Evolutionary conservation across 2,329 filamentous ascomycete species (phyloP).

Genomic region (Cladosporium sp.): DNA sequence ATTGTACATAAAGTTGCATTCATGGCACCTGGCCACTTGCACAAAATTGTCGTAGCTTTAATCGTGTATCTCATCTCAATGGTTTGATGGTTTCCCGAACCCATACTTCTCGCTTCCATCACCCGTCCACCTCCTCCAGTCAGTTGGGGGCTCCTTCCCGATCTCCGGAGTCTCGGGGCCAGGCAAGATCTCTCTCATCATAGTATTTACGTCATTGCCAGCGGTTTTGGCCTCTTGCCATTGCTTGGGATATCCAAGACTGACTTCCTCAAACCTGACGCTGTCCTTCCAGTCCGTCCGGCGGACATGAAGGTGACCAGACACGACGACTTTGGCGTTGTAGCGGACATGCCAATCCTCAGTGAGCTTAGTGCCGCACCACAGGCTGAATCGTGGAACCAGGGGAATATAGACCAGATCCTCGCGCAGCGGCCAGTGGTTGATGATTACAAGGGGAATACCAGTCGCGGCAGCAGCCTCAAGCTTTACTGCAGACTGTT

Average conservation of each 20-base stretch:
- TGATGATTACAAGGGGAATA: constrained; percentile 44
- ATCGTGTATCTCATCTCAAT: constrained; percentile 10
- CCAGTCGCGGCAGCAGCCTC: constrained; percentile 32
- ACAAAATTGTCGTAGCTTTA: background rate
- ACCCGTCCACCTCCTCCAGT: constrained; percentile 3
- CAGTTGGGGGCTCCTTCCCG: constrained; percentile 31
- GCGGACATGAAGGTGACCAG: constrained; percentile 48
- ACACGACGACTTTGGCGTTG: constrained; percentile 50
- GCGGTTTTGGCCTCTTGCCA: constrained; percentile 46
- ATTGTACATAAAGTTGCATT: background rate
- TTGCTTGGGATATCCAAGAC: constrained; percentile 49
- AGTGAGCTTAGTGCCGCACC: constrained; percentile 51
- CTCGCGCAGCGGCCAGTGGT: constrained; percentile 50
- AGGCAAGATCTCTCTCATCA: constrained; percentile 49
- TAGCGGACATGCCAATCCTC: constrained; percentile 48
- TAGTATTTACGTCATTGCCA: constrained; percentile 47
- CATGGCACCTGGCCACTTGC: background rate
- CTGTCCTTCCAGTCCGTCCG: constrained; percentile 50
- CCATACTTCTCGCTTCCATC: background rate
- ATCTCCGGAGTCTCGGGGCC: constrained; percentile 38
- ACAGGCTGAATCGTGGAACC: constrained; percentile 47
- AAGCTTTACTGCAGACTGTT: constrained; percentile 44
- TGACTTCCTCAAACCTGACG: constrained; percentile 50
- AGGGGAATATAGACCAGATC: constrained; percentile 46
- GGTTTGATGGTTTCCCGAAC: background rate